These are phyloP conservation scores for Dacryopinax spathularia DNA, from an alignment of 768 basidiomycete genomes.

Conservation along the genomic window DNA sequence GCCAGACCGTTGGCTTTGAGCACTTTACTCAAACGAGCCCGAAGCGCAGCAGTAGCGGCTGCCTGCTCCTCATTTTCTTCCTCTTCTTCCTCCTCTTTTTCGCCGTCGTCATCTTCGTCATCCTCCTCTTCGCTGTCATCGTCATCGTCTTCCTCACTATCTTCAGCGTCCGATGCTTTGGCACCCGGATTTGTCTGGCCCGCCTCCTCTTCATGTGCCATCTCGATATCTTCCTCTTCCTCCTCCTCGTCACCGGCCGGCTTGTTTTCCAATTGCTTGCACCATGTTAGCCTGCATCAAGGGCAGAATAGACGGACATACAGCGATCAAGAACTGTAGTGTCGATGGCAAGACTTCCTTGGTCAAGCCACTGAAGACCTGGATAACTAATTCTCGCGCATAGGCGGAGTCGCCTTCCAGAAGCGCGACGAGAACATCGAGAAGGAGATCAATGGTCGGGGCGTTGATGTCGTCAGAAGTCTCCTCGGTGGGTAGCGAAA, in stretches of 20 bases:
- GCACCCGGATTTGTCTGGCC: slow-evolving; percentile 9
- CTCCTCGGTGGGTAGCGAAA: slow-evolving; percentile 17
- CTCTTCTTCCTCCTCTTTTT: slow-evolving; percentile 22
- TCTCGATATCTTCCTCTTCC: slow-evolving; percentile 16
- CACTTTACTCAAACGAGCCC: slow-evolving; percentile 3
- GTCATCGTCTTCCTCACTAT: neutral
- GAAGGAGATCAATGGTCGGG: slow-evolving; percentile 66
- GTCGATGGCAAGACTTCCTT: slow-evolving; percentile 51
- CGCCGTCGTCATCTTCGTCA: slow-evolving; percentile 26
- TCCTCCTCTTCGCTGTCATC: slow-evolving; percentile 23
- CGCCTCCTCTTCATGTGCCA: slow-evolving; percentile 17
- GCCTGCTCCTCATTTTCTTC: slow-evolving; percentile 36
- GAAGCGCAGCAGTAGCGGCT: neutral
- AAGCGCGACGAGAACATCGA: slow-evolving; percentile 82
- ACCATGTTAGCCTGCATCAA: slow-evolving; percentile 6
- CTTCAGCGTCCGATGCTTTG: slow-evolving; percentile 8
- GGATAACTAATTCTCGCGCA: slow-evolving; percentile 62
- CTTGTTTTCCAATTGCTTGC: slow-evolving; percentile 65
- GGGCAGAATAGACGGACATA: slow-evolving; percentile 29
- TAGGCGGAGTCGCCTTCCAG: slow-evolving; percentile 72
- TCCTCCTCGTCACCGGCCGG: slow-evolving; percentile 18
- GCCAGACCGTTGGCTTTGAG: slow-evolving; percentile 4
- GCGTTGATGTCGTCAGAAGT: slow-evolving; percentile 31
- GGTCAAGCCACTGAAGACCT: slow-evolving; percentile 63
- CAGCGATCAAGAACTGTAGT: slow-evolving; percentile 65